These are phyloP conservation scores for Cyclaneusma minus DNA, from an alignment of 2,329 filamentous ascomycete genomes.

Conservation along the genomic window DNA sequence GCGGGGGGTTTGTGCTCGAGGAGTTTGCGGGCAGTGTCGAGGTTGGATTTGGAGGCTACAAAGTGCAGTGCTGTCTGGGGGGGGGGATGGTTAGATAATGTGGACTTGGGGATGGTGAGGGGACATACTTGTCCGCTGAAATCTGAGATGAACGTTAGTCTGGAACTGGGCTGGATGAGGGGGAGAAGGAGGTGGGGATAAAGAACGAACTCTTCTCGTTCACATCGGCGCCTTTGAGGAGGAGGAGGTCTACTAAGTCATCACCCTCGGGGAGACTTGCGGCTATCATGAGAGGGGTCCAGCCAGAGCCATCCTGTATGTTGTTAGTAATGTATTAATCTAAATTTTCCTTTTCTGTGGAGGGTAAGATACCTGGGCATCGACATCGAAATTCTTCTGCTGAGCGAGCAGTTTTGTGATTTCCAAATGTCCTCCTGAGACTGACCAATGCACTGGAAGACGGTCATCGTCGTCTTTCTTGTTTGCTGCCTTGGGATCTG, in stretches of 20 bases:
- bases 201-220: constrained; percentile 48
- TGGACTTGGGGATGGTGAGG: constrained; percentile 2
- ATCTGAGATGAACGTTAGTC: constrained; percentile 35
- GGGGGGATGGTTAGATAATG: constrained; percentile 2
- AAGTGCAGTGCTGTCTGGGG: constrained; percentile 76
- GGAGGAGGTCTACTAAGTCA: constrained; percentile 48
- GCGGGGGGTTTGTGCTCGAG: constrained; percentile 54
- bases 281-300: constrained; percentile 76
- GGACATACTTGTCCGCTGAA: constrained; percentile 44
- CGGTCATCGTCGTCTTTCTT: constrained; percentile 73
- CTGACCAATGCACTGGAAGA: constrained; percentile 86
- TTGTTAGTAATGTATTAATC: too few species aligned
- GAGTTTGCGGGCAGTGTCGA: constrained; percentile 68
- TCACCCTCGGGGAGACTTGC: constrained; percentile 60
- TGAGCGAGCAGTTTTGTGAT: constrained; percentile 62
- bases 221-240: constrained; percentile 55
- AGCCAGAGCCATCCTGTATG: constrained; percentile 55
- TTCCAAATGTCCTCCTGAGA: constrained; percentile 62
- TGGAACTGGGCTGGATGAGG: too few species aligned
- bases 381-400: constrained; percentile 62
- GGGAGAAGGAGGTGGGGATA: neutral
- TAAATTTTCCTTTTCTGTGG: too few species aligned
- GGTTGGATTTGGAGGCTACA: constrained; percentile 74
- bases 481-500: constrained; percentile 62
- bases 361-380: constrained; percentile 68